Evolutionary conservation across 73 alveolate species (phyloP).

Genomic region (Paramecium caudatum): DNA sequence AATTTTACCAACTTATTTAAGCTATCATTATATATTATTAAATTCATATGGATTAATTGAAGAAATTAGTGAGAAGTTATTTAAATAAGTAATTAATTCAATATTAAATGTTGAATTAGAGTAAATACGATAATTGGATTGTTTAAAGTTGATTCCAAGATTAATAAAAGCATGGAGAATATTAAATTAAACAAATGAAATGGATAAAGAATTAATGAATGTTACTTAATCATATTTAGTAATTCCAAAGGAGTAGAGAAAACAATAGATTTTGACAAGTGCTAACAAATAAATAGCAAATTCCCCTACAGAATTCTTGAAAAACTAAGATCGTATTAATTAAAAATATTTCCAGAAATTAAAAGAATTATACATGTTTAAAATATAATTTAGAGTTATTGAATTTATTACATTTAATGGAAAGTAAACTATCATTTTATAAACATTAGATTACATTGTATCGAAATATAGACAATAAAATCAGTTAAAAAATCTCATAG

Average conservation of each 20-base stretch:
- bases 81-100: background rate
- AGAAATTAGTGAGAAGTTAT: conserved; percentile 35
- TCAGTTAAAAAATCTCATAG: conserved; percentile 21
- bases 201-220: background rate
- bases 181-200: background rate
- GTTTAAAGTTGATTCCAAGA: conserved; percentile 50
- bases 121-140: background rate
- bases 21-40: conserved; percentile 17
- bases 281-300: background rate
- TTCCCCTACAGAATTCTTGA: background rate
- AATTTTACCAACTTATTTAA: background rate
- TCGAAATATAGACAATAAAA: background rate
- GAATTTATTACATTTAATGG: background rate
- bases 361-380: conserved; percentile 11
- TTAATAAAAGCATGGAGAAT: background rate
- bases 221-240: background rate
- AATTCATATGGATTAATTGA: conserved; percentile 40
- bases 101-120: background rate
- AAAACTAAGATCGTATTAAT: background rate
- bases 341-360: background rate
- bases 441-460: background rate
- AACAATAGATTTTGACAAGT: background rate
- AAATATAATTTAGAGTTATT: background rate
- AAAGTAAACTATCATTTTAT: background rate
- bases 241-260: background rate